Evolutionary conservation across 2,329 filamentous ascomycete genomes (phyloP).

Genomic region (Zymoseptoria crescenta): DNA sequence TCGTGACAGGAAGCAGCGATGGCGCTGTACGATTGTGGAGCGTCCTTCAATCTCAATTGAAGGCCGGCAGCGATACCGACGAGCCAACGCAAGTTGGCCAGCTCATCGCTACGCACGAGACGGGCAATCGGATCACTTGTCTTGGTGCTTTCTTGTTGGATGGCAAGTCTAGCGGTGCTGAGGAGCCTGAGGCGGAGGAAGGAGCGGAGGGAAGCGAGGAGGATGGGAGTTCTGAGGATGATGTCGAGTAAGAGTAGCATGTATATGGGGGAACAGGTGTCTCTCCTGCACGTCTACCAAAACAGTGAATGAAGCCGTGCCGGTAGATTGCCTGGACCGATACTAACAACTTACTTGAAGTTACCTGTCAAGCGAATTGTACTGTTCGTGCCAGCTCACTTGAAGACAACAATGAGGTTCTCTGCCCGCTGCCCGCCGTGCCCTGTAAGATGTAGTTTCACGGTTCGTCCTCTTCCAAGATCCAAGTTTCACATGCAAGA

Average conservation of each 20-base stretch:
- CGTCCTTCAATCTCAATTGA: conserved; percentile 8
- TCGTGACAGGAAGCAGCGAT: conserved; percentile 76
- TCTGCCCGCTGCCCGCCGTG: neutral
- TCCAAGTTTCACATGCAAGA: neutral
- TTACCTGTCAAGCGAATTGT: neutral
- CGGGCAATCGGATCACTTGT: conserved; percentile 83
- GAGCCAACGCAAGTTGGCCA: conserved; percentile 49
- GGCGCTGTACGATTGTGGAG: conserved; percentile 75
- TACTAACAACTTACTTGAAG: neutral
- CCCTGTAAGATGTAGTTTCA: neutral
- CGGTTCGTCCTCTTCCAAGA: neutral
- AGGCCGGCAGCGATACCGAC: conserved; percentile 14
- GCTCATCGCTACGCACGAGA: conserved; percentile 71
- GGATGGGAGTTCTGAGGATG: conserved; percentile 7
- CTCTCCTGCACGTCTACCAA: neutral
- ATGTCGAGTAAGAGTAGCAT: conserved; percentile 3
- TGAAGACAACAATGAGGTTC: neutral
- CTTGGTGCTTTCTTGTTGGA: conserved; percentile 76
- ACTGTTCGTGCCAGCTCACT: neutral
- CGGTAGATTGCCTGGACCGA: neutral
- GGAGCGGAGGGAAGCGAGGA: conserved; percentile 9
- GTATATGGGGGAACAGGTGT: no score
- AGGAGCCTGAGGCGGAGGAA: conserved; percentile 10
- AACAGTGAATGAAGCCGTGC: neutral
- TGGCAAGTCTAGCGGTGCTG: conserved; percentile 18